These are phyloP conservation scores for Fusarium gaditjirri DNA, from an alignment of 2,329 filamentous ascomycete species.

Conservation along the genomic window DNA sequence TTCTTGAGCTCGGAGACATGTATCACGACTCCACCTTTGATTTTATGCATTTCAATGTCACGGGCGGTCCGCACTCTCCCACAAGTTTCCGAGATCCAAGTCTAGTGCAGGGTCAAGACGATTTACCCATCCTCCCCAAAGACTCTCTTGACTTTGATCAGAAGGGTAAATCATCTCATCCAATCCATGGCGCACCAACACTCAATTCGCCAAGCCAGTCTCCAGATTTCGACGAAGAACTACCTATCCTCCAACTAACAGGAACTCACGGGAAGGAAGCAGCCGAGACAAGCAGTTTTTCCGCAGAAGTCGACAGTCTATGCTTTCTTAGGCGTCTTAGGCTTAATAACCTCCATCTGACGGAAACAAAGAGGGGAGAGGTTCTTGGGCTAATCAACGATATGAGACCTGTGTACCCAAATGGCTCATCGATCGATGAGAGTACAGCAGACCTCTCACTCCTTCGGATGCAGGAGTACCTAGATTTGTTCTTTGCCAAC, in stretches of 20 bases:
- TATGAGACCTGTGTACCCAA: neutral
- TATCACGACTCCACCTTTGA: neutral
- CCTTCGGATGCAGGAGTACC: neutral
- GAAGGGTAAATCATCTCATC: neutral
- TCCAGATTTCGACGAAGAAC: fast-evolving
- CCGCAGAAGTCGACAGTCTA: neutral
- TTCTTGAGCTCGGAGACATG: neutral
- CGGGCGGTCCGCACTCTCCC: fast-evolving
- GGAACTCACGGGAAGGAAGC: fast-evolving
- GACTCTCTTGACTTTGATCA: neutral
- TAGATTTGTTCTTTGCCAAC: neutral
- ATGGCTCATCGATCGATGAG: neutral
- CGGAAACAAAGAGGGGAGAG: neutral
- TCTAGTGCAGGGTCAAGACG: fast-evolving
- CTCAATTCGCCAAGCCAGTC: fast-evolving
- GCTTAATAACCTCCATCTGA: neutral
- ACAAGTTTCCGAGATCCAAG: fast-evolving
- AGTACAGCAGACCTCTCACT: neutral
- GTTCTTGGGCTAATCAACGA: neutral
- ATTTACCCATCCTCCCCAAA: fast-evolving
- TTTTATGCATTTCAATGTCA: neutral
- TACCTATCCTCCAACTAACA: fast-evolving
- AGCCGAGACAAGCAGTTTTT: fast-evolving
- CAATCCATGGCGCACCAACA: fast-evolving
- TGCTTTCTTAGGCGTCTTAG: neutral